phyloP scores from a whole-genome alignment of 352 stramenopile species.

The Phytophthora agathidicida region DNA sequence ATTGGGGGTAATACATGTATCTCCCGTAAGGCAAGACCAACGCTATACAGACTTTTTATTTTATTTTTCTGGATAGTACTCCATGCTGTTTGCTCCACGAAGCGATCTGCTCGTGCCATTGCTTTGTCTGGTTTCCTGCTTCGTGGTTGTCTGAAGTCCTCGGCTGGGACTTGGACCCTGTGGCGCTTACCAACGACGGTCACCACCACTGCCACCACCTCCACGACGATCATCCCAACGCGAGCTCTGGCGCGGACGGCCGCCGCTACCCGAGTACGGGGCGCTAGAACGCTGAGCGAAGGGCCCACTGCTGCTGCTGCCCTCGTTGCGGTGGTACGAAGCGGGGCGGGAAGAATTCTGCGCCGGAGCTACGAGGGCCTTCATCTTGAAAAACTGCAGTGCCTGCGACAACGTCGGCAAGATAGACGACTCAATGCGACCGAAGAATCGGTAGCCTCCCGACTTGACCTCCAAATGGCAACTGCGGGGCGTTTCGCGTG shows the following conservation, averaged over 20 bases:
- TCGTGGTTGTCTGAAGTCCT: conserved; percentile 3
- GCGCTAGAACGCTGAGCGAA: conserved; percentile 66
- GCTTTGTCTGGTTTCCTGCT: conserved; percentile 9
- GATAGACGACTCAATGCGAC: conserved; percentile 87
- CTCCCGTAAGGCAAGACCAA: too few species aligned
- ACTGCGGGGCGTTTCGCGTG: conserved; percentile 80
- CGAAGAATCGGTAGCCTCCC: conserved; percentile 87
- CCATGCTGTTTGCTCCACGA: conserved; percentile 15
- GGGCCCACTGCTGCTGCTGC: conserved; percentile 46
- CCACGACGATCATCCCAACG: conserved; percentile 76
- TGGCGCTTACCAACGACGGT: conserved; percentile 35
- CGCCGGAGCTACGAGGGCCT: conserved; percentile 68
- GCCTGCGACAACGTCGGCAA: conserved; percentile 79
- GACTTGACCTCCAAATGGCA: conserved; percentile 90
- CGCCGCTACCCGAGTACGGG: conserved; percentile 43
- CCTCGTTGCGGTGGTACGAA: conserved; percentile 56
- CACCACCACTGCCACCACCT: conserved; percentile 30
- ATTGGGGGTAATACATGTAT: too few species aligned
- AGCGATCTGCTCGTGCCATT: conserved; percentile 20
- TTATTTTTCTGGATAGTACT: conserved; percentile 36
- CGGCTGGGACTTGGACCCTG: background rate
- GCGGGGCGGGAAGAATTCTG: conserved; percentile 41
- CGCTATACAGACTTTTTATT: conserved; percentile 37
- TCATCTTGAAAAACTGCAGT: conserved; percentile 92
- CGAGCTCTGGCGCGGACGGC: conserved; percentile 63